These are phyloP conservation scores for Pleurotus pulmonarius DNA, from an alignment of 768 basidiomycete species.

Conservation along the genomic window DNA sequence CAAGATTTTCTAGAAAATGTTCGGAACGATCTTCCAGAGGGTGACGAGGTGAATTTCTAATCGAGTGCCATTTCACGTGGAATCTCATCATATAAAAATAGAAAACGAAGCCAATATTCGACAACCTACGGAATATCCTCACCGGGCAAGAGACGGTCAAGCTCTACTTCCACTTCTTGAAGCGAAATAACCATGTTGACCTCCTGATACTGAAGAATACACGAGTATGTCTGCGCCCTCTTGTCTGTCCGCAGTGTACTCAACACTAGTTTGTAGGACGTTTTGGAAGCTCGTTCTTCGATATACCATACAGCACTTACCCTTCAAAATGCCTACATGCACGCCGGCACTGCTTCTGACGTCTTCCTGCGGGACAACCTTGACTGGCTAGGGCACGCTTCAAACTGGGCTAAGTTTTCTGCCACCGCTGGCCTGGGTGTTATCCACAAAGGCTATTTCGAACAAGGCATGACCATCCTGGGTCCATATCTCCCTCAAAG, in stretches of 20 bases:
- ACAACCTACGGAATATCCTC: conserved; percentile 78
- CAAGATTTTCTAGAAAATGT: conserved; percentile 89
- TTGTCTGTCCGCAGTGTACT: not conserved
- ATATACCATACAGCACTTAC: conserved; percentile 97
- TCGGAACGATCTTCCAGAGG: conserved; percentile 63
- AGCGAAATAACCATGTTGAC: conserved; percentile 91
- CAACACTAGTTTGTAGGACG: conserved; percentile 50
- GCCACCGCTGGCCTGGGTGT: conserved; percentile 96
- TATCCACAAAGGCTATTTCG: conserved; percentile 95
- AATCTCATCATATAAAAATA: conserved; percentile 20
- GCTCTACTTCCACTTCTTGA: conserved; percentile 92
- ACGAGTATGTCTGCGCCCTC: conserved; percentile 49
- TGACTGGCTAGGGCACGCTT: conserved; percentile 92
- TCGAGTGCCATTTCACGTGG: not conserved
- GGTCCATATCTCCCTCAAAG: conserved; percentile 88
- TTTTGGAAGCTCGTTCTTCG: conserved; percentile 89
- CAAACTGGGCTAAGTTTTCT: conserved; percentile 98
- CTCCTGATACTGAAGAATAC: conserved; percentile 88
- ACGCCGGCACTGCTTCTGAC: conserved; percentile 97
- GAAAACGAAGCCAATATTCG: conserved; percentile 61
- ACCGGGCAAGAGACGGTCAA: conserved; percentile 91
- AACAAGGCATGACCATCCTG: conserved; percentile 88
- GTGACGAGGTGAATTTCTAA: conserved; percentile 47
- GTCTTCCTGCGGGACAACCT: conserved; percentile 91
- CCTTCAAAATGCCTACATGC: conserved; percentile 96